Evolutionary conservation across 192 early-diverging fungal species (phyloP), one percentile per base, ranked within the genome.

Genomic region (Entophlyctis luteolus): DNA sequence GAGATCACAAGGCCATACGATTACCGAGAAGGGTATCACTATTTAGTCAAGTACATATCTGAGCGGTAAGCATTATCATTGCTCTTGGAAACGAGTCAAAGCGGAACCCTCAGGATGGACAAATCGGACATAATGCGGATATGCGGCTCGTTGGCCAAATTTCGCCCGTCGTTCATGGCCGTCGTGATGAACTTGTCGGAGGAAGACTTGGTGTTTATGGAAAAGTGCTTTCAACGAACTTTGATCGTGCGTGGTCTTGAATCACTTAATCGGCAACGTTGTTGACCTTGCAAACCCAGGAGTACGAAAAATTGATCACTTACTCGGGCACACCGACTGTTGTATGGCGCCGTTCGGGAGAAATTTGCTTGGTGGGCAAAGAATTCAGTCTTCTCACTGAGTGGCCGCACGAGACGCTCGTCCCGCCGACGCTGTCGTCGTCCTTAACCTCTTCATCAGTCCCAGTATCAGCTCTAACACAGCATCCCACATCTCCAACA

Each of bases 251-350:
- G 60, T 63, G 72, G 93, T 59, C 20, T 39, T 59, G 20, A 25
- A 10, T 55, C 42, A n/a, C 48, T 78, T 27, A 32, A 8, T 16
- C 4, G 28, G 55, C 32, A 58, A 60, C 38, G 4, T 38, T 47
- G 10, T n/a, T 55, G 18, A 4, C 54, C 31, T 33, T 31, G 10
- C 42, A 23, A n/a, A n/a, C n/a, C n/a, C 53, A 89, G 87, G 95
- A 98, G 82, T 95, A 90, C 62, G 93, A 95, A 71, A 94, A 98
- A 70, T 76, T 98, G n/a, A 94, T 98, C 50, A 88, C 86, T 3
- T 95, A 89, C 56, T 93, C 93, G 22, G 95, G 95, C 39, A 98
- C 95, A 27, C 95, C 95, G 3, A 95, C 93, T 3, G 93, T 95
- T 10, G 90, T 98, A 29, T 98, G 95, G 95, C 88, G 95, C 35